These are phyloP conservation scores for Steccherinum ochraceum DNA, from an alignment of 768 basidiomycete genomes.

Conservation along the genomic window DNA sequence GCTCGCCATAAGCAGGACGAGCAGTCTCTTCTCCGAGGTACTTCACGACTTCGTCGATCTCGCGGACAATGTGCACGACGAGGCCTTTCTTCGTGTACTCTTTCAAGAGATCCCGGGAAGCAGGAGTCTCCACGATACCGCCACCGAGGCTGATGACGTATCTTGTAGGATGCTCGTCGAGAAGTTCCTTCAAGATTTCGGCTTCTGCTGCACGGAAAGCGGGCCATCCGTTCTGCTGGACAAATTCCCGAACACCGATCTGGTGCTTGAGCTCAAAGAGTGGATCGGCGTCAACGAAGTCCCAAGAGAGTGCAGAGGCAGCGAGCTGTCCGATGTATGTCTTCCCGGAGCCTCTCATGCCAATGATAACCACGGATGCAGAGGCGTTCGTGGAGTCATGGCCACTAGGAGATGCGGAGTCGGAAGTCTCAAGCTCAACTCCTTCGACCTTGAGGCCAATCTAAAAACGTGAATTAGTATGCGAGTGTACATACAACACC, in stretches of 20 bases:
- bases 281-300: constrained; percentile 79
- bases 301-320: constrained; percentile 63
- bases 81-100: constrained; percentile 58
- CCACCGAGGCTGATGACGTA: constrained; percentile 91
- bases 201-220: constrained; percentile 83
- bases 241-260: constrained; percentile 66
- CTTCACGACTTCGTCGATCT: constrained; percentile 71
- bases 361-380: constrained; percentile 72
- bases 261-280: constrained; percentile 63
- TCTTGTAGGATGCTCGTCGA: constrained; percentile 44
- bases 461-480: too few species aligned
- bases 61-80: constrained; percentile 81
- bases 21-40: constrained; percentile 73
- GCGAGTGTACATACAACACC: too few species aligned
- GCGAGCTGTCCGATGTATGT: constrained; percentile 81
- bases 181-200: constrained; percentile 59
- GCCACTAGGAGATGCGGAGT: constrained; percentile 39
- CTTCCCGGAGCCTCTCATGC: constrained; percentile 98
- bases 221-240: constrained; percentile 79
- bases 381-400: constrained; percentile 25
- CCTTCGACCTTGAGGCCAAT: constrained; percentile 88
- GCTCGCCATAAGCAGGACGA: constrained; percentile 86
- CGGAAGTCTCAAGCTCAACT: constrained; percentile 55
- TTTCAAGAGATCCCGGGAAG: constrained; percentile 66
- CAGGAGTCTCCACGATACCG: constrained; percentile 84